Base-by-base conservation (phyloP, 805 yeast species). In the Candida xyloterini region DNA sequence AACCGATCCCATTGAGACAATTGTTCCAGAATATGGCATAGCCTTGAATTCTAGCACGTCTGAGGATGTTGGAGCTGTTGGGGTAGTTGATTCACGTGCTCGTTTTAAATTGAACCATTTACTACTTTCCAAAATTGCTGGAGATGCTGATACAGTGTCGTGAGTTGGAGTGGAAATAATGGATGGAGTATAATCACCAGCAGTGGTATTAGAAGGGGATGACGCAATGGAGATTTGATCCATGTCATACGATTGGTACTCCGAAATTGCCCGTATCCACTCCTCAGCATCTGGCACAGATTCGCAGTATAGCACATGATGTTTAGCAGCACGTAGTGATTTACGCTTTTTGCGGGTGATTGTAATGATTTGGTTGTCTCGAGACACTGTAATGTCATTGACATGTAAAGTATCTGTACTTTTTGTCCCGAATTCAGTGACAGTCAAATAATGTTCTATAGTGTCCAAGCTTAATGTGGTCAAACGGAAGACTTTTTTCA, bases 291-390 rank as follows among this genome's bases (percentile, higher is more conserved):
- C 95, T 20, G 69, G 73, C 31, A 83, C 83, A 7, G 83, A 78
- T 57, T 89, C 95, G 2, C 93, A 83, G 60, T 95, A 86, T 38
- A 88, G 73, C 35, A 76, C 72, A 40, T 55, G 53, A 16, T 41
- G 50, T 35, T 53, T 60, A 35, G 44, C 52, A 6, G 65, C 50
- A 5, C 67, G 54, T 15, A 65, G 51, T 20, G 60, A 59, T 29
- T 63, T 62, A 41, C 61, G 59, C 35, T 47, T 59, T 33, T 53
- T 60, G 29, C 53, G 51, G 10, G 51, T 37, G 8, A 62, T 43
- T 6, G 45, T 46, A 22, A 63, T 30, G 26, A 54, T 48, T 44
- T 57, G 63, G 32, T 49, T 43, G 11, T 53, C 59, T 29, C 51
- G 44, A 5, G 51, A 25, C 11, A 55, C 42, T 16, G 26, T 28